Base-by-base conservation (phyloP, 2,329 filamentous ascomycete species). In the Trichoderma sp. region DNA sequence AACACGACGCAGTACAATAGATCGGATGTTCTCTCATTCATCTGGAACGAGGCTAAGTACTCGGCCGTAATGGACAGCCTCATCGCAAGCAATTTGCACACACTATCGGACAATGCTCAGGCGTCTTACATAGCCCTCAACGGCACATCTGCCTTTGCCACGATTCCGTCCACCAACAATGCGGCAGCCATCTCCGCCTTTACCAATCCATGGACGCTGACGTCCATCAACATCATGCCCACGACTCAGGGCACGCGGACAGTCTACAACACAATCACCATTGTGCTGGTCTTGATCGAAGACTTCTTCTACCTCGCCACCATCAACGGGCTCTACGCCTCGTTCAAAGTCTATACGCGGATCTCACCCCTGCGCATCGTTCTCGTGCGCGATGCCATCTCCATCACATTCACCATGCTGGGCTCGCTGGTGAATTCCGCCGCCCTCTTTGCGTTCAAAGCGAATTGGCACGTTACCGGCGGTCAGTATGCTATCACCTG, bases 191-290 rank as follows among this genome's bases (percentile, higher is more conserved):
- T 72, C 7, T 66, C 68, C 5, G 64, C 62, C 15, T 67, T 72
- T 15, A 66, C 69, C 1, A 67, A 70, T n/a, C 70, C 70, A 0
- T 71, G 70, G 70, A 65, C 51, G 19, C 63, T 71, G 14, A 63
- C 67, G 5, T 67, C 69, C 5, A 67, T 68, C 60, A 68, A 72
- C 15, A 68, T 72, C 48, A 64, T 69, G 30, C 67, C 66, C 19
- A 72, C 70, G 1, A 30, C 59, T 3, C 70, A 72, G 54, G 70
- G 70, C n/a, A 69, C 70, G 1, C 69, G 70, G 4, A 52, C 67
- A 21, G 71, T 72, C 28, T 72, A 71, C n/a, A 71, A 71, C 28
- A 72, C 69, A 1, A 67, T 71, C 1, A 65, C 67, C n/a, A 68
- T 72, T 54, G 71, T 72, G 9, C 26, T 72, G 52, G 56, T 71